Evolutionary conservation across 169 alveolate species (phyloP).

Genomic region (Cystoisospora suis): DNA sequence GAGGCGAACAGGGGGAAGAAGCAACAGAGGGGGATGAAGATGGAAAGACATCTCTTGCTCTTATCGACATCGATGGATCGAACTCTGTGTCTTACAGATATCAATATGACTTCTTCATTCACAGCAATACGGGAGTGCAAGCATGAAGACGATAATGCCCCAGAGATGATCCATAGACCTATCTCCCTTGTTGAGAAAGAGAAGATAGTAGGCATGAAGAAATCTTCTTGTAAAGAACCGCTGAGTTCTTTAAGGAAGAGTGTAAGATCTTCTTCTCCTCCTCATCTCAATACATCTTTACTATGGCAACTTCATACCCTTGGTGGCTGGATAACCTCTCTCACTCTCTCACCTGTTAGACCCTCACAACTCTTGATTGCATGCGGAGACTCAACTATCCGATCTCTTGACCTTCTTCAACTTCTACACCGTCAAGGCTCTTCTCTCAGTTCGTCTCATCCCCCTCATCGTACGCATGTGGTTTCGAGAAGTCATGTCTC

Average conservation of each 20-base stretch:
- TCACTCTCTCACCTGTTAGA: not conserved
- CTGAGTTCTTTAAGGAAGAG: no score
- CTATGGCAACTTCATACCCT: slow-evolving; percentile 24
- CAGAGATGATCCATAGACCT: not conserved
- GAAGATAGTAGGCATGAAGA: not conserved
- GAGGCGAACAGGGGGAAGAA: slow-evolving; percentile 23
- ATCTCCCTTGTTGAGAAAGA: not conserved
- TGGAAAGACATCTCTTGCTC: not conserved
- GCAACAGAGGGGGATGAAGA: slow-evolving; percentile 1
- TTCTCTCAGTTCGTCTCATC: no score
- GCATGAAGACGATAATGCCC: no score
- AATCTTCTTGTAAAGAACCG: no score
- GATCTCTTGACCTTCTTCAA: slow-evolving; percentile 24
- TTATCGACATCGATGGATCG: slow-evolving; percentile 35
- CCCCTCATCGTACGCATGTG: no score
- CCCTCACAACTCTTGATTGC: slow-evolving; percentile 23
- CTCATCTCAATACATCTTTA: no score
- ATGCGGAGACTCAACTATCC: slow-evolving; percentile 45
- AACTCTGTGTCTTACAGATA: not conserved
- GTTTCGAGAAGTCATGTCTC: no score
- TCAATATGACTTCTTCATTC: not conserved
- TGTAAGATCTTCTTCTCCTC: no score
- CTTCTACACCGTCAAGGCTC: not conserved
- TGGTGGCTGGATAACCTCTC: slow-evolving; percentile 30
- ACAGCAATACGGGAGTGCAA: no score